These are phyloP conservation scores for Thelonectria olida DNA, from an alignment of 2,329 filamentous ascomycete genomes.

Conservation along the genomic window DNA sequence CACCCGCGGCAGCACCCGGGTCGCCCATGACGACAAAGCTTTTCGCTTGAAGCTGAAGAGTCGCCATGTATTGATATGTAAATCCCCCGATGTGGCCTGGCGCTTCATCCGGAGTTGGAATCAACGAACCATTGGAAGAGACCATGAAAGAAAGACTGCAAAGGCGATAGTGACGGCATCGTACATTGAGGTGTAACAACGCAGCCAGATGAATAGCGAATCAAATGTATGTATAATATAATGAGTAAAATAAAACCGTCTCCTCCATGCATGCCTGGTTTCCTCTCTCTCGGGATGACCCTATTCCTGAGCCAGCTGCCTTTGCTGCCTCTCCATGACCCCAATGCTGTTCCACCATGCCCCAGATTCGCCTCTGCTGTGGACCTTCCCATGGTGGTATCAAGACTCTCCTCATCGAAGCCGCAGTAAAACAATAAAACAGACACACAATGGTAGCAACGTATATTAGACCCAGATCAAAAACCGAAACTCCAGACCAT, in stretches of 20 bases:
- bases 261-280: conserved; percentile 4
- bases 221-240: conserved; percentile 13
- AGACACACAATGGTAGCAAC: conserved; percentile 41
- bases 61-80: conserved; percentile 47
- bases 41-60: conserved; percentile 30
- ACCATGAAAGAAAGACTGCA: conserved; percentile 7
- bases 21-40: conserved; percentile 20
- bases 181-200: conserved; percentile 45
- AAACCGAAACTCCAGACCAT: conserved; percentile 59
- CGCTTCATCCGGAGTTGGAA: conserved; percentile 55
- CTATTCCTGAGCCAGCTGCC: not conserved
- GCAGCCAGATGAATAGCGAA: not conserved
- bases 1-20: conserved; percentile 13
- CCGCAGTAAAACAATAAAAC: conserved; percentile 24
- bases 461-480: conserved; percentile 56
- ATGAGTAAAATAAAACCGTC: conserved; percentile 8
- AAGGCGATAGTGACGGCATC: conserved; percentile 42
- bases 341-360: not conserved
- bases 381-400: conserved; percentile 16
- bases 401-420: conserved; percentile 15
- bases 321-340: not conserved
- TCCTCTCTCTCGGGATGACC: not conserved
- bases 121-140: conserved; percentile 41
- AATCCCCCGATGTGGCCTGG: conserved; percentile 45
- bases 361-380: not conserved